Evolutionary conservation across 495 filamentous ascomycete genomes (phyloP).

Genomic region (Parmelia sp.): DNA sequence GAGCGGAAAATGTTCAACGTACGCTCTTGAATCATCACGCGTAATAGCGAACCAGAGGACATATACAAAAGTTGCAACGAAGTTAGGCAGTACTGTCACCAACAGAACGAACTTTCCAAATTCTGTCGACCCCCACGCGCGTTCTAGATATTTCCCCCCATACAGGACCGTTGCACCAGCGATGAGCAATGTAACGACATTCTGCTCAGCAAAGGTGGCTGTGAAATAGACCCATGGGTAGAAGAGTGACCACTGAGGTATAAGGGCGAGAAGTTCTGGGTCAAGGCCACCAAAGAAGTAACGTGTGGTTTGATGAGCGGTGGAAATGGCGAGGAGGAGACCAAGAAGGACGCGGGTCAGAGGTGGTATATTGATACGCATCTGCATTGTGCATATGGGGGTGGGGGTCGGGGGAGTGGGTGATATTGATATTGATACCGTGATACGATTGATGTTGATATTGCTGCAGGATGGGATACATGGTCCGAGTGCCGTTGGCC

Average conservation of each 20-base stretch:
- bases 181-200: conserved; percentile 77
- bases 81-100: conserved; percentile 71
- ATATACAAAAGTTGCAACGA: conserved; percentile 64
- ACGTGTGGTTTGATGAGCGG: conserved; percentile 73
- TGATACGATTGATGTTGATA: neutral
- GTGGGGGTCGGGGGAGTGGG: neutral
- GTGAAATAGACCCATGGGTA: conserved; percentile 92
- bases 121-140: conserved; percentile 90
- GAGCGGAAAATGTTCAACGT: conserved; percentile 35
- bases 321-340: conserved; percentile 65
- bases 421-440: neutral
- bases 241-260: conserved; percentile 72
- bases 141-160: conserved; percentile 90
- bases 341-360: conserved; percentile 77
- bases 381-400: conserved; percentile 37
- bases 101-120: conserved; percentile 86
- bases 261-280: conserved; percentile 70
- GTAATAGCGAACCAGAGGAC: conserved; percentile 64
- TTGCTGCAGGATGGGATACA: too few species aligned
- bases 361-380: conserved; percentile 83
- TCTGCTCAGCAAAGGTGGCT: conserved; percentile 86
- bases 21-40: conserved; percentile 62
- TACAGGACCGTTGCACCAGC: conserved; percentile 81
- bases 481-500: neutral
- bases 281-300: conserved; percentile 60